Conservation (phyloP, 2,329 filamentous ascomycete species). For the Trichoderma atrobrunneum region DNA sequence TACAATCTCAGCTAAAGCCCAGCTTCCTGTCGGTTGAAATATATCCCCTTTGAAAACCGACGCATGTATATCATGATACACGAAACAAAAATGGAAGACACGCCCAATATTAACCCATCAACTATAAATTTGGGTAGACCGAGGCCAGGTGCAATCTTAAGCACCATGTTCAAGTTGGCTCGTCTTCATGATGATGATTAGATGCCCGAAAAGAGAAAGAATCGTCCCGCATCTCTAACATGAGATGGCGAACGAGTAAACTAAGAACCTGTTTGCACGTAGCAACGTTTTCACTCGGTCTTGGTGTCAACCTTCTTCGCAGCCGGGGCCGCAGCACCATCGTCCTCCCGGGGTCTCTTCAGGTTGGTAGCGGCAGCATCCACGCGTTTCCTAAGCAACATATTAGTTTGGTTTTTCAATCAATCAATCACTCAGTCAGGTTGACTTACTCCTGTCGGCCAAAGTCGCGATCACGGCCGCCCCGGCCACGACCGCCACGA, state of each 20-base stretch:
- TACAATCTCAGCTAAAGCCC: not conserved
- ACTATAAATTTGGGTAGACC: not conserved
- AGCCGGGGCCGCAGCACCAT: slow-evolving; percentile 43
- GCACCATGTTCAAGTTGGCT: not conserved
- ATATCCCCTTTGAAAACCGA: not conserved
- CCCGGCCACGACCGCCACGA: slow-evolving; percentile 42
- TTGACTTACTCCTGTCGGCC: slow-evolving; percentile 25
- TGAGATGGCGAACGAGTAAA: not conserved
- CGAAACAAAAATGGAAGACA: not conserved
- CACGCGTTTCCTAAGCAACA: slow-evolving; percentile 2
- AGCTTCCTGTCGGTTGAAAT: not conserved
- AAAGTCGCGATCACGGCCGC: slow-evolving; percentile 35
- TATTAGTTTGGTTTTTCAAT: not conserved
- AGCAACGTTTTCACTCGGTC: slow-evolving; percentile 30
- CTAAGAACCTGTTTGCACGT: not conserved
- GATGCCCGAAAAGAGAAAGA: not conserved
- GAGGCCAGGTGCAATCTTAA: not conserved
- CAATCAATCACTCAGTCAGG: not conserved
- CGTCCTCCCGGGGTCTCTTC: slow-evolving; percentile 57
- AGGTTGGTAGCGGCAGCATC: slow-evolving; percentile 34
- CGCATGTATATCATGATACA: not conserved
- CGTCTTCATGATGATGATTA: slow-evolving; percentile 2
- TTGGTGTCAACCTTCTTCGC: slow-evolving; percentile 63
- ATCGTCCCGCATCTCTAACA: not conserved
- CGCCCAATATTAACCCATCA: not conserved